Evolutionary conservation across 805 yeast species (phyloP), one percentile per base, ranked within the genome.

Genomic region (Cyberlindnera euphorbiiphila): DNA sequence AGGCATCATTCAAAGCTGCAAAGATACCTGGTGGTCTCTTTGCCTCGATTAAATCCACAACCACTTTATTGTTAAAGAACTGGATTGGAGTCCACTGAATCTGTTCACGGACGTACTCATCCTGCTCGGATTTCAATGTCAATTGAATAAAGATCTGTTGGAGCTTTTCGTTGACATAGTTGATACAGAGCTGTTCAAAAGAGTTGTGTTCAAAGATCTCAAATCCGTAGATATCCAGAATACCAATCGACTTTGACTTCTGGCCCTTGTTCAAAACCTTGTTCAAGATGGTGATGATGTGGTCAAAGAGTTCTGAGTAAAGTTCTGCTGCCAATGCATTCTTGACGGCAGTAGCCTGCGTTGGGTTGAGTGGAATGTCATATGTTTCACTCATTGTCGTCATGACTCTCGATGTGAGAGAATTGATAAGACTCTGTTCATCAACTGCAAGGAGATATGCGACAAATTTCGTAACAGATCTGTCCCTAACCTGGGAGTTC

Each of bases 41-140:
- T 20, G 86, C 83, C 64, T 93, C 99, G 56, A 93, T 93, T 57
- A 93, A 72, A 53, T 93, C 99, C 68, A 98, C 93, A 21, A 93
- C 98, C 49, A 93, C 82, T 64, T 91, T 81, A 65, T 93, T 93
- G 64, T 93, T 93, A 68, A 93, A 93, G 62, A 88, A 93, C 46
- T 93, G 85, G 55, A 93, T 93, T 16, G 98, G 98, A 10, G 95
- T 86, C 98, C 98, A 93, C 60, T 86, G 75, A 60, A 93, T 93
- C 63, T 87, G 85, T 62, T 93, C 99, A 50, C 85, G 82, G 24
- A 87, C 93, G 55, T 93, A 93, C 59, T 93, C 98, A 48, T 93
- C 98, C 67, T 93, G 98, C 65, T 93, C 98, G 0, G 97, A 85
- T 64, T 93, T 93, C 56, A 93, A 72, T 3, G 98, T 93, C 56